phyloP scores from a whole-genome alignment of 768 basidiomycete genomes.

The Xerocomus spinulosus region DNA sequence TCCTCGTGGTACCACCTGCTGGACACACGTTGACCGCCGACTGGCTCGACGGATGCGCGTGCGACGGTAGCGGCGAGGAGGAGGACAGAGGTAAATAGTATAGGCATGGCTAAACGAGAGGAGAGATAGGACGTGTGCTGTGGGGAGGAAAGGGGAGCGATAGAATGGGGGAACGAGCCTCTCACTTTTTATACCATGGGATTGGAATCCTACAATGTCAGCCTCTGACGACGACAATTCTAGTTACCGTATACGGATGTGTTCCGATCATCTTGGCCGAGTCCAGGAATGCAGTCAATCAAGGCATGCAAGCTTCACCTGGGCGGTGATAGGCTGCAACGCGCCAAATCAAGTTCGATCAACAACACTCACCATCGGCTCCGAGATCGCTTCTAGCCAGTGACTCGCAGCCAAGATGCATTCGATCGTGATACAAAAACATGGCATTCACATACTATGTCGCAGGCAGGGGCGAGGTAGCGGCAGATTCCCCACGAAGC shows the following conservation, averaged over 20 bases:
- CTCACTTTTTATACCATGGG: constrained; percentile 25
- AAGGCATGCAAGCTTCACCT: no score
- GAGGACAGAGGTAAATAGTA: constrained; percentile 20
- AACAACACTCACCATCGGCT: constrained; percentile 12
- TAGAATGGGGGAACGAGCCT: constrained; percentile 3
- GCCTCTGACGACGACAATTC: constrained; percentile 22
- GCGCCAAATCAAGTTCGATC: constrained; percentile 20
- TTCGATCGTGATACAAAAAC: constrained; percentile 17
- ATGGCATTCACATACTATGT: constrained; percentile 21
- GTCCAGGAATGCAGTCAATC: no score
- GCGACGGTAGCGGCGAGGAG: constrained; percentile 23
- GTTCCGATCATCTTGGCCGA: no score
- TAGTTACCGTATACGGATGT: constrained; percentile 11
- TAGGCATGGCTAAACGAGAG: constrained; percentile 36
- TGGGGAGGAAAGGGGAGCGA: constrained; percentile 5
- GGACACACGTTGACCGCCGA: constrained; percentile 22
- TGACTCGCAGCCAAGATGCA: constrained; percentile 8
- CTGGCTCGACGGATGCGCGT: constrained; percentile 17
- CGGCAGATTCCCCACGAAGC: constrained; percentile 30
- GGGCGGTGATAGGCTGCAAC: neutral
- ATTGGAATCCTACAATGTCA: constrained; percentile 22
- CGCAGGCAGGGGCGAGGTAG: constrained; percentile 20
- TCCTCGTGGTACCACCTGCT: constrained; percentile 56
- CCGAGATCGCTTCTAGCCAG: no score
- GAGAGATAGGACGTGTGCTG: constrained; percentile 22